Conservation (phyloP, 495 filamentous ascomycete species). For the Aspergillus sclerotiicarbonarius region DNA sequence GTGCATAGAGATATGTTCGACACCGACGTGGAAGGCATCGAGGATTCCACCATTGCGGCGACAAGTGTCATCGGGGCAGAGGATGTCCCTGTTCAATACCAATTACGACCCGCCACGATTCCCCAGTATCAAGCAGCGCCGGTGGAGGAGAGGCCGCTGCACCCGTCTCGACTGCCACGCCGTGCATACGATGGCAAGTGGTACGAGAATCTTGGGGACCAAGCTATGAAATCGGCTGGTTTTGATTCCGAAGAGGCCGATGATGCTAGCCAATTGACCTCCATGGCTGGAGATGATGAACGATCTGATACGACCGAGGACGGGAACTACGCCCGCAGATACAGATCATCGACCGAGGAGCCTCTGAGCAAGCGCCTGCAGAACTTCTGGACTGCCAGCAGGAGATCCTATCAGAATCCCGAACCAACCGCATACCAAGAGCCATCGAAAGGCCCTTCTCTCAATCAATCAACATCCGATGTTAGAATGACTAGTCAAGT, state of each 20-base stretch:
- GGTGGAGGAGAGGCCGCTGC: slow-evolving; percentile 24
- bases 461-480: slow-evolving; percentile 18
- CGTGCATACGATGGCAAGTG: slow-evolving; percentile 33
- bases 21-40: slow-evolving; percentile 46
- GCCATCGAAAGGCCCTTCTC: slow-evolving; percentile 17
- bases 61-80: slow-evolving; percentile 40
- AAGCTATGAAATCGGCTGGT: slow-evolving; percentile 35
- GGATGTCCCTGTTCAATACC: slow-evolving; percentile 27
- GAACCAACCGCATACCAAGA: slow-evolving; percentile 20
- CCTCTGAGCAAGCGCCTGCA: slow-evolving; percentile 44
- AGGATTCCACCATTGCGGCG: slow-evolving; percentile 47
- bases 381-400: slow-evolving; percentile 42
- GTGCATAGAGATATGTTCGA: slow-evolving; percentile 40
- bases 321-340: slow-evolving; percentile 30
- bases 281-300: slow-evolving; percentile 36
- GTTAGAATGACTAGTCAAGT: slow-evolving; percentile 27
- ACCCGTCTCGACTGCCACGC: slow-evolving; percentile 28
- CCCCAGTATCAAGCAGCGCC: slow-evolving; percentile 19
- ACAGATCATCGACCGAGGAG: slow-evolving; percentile 29
- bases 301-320: slow-evolving; percentile 29
- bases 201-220: slow-evolving; percentile 37
- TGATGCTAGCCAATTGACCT: slow-evolving; percentile 35
- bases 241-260: slow-evolving; percentile 37
- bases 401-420: slow-evolving; percentile 22
- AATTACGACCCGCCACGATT: slow-evolving; percentile 21